phyloP scores from a whole-genome alignment of 2,329 filamentous ascomycete species.

The Drechslerella stenobrocha region DNA sequence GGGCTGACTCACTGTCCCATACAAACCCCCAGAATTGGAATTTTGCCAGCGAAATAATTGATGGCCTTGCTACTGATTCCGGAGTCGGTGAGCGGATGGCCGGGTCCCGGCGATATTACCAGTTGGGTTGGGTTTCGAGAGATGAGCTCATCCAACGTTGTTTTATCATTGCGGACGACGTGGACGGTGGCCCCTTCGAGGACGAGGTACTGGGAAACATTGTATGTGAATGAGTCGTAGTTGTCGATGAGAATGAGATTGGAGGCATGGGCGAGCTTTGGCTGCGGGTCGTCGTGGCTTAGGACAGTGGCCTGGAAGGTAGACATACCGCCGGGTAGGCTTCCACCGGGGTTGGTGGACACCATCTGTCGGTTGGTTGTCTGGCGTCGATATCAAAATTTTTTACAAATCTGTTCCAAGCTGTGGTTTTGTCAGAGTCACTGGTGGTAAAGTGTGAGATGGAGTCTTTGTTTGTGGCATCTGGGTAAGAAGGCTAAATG shows the following conservation, averaged over 20 bases:
- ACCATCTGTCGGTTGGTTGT: too few relatives aligned
- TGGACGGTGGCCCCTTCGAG: conserved; percentile 91
- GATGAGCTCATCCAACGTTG: conserved; percentile 80
- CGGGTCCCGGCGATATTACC: conserved; percentile 91
- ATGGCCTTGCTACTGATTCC: conserved; percentile 93
- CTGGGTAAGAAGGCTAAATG: too few relatives aligned
- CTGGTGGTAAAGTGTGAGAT: too few relatives aligned
- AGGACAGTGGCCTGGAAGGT: conserved; percentile 44
- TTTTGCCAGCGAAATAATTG: conserved; percentile 85
- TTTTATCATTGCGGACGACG: conserved; percentile 89
- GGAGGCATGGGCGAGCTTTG: conserved; percentile 32
- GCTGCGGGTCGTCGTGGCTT: conserved; percentile 42
- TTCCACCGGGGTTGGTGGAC: too few relatives aligned
- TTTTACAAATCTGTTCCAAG: too few relatives aligned
- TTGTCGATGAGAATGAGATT: conserved; percentile 83
- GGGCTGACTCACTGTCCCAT: conserved; percentile 78
- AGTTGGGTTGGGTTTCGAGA: conserved; percentile 85
- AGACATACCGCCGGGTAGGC: conserved; percentile 30
- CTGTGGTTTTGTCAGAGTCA: too few relatives aligned
- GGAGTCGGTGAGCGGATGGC: conserved; percentile 87
- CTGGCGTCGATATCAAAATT: too few relatives aligned
- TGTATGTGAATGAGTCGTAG: conserved; percentile 99
- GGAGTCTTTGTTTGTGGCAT: too few relatives aligned
- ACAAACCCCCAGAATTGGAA: conserved; percentile 94
- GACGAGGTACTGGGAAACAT: conserved; percentile 96